Evolutionary conservation across 108 stramenopile genomes (phyloP).

Genomic region (Aurantiochytrium sp.): DNA sequence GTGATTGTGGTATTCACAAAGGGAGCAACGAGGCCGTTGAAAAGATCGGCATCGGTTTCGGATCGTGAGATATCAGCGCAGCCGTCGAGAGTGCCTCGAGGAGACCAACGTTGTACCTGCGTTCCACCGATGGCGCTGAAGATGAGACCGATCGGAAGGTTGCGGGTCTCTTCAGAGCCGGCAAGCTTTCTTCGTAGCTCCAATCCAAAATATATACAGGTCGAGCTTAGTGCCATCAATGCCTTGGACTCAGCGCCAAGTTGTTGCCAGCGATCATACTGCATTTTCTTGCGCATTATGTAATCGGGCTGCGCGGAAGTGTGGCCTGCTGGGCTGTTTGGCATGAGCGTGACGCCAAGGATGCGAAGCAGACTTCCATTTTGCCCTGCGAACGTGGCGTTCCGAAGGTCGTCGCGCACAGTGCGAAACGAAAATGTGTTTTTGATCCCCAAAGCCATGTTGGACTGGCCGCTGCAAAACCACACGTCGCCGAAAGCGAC

Average conservation of each 20-base stretch:
- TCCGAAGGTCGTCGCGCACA: not conserved
- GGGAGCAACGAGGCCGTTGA: not conserved
- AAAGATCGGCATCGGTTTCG: not conserved
- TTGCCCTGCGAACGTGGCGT: not conserved
- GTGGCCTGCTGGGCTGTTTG: too few relatives aligned
- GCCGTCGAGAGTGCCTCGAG: not conserved
- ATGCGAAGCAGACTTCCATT: not conserved
- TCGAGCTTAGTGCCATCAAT: not conserved
- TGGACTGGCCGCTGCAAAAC: conserved; percentile 27
- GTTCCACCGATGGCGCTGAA: not conserved
- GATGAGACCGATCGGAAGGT: not conserved
- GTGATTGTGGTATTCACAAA: not conserved
- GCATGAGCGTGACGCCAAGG: not conserved
- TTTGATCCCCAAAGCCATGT: conserved; percentile 3
- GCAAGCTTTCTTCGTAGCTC: not conserved
- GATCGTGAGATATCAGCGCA: not conserved
- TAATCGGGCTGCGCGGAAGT: not conserved
- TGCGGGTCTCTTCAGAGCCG: not conserved
- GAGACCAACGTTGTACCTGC: not conserved
- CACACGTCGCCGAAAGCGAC: conserved; percentile 29
- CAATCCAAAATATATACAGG: not conserved
- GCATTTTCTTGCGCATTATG: not conserved
- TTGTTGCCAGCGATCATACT: not conserved
- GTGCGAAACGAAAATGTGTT: not conserved
- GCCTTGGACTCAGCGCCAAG: not conserved